Percentiles rank a stretch among this genome's conserved stretches.
Evolutionary conservation across 345 rosid species (phyloP).

Genomic region (Salix suchowensis): DNA sequence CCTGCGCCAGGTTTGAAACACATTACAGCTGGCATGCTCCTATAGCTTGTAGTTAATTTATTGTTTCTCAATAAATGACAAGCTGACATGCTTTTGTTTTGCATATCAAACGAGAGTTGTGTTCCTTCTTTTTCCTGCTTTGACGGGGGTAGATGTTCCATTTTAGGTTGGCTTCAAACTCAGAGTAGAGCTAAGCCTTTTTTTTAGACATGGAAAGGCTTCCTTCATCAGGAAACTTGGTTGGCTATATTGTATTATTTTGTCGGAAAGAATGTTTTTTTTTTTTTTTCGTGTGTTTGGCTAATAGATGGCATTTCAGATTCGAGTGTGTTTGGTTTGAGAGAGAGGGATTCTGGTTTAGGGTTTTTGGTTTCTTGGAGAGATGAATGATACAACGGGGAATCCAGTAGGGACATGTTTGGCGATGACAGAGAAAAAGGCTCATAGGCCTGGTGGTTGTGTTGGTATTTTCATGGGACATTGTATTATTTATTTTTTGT

Average conservation of each 20-base stretch:
- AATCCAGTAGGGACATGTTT: constrained; percentile 32
- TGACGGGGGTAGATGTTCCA: too few species aligned
- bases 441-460: constrained; percentile 71
- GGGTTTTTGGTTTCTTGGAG: constrained; percentile 10
- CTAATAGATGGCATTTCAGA: constrained; percentile 5
- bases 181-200: too few species aligned
- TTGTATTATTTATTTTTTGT: too few species aligned
- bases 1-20: too few species aligned
- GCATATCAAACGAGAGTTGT: too few species aligned
- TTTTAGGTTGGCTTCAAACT: too few species aligned
- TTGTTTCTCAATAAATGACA: too few species aligned
- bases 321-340: neutral
- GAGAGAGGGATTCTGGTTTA: neutral
- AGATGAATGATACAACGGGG: constrained; percentile 44
- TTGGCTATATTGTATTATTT: constrained; percentile 26
- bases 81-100: too few species aligned
- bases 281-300: constrained; percentile 13
- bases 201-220: too few species aligned
- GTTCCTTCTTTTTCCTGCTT: too few species aligned
- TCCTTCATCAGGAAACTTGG: neutral
- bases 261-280: neutral
- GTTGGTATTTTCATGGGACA: constrained; percentile 56
- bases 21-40: too few species aligned
- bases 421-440: constrained; percentile 65
- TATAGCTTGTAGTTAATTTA: too few species aligned